A percentile compares a stretch with the other conserved stretches of the same genome.
These are phyloP conservation scores for Hibiscus tridactylites DNA, from an alignment of 345 rosid genomes.

Conservation along the genomic window DNA sequence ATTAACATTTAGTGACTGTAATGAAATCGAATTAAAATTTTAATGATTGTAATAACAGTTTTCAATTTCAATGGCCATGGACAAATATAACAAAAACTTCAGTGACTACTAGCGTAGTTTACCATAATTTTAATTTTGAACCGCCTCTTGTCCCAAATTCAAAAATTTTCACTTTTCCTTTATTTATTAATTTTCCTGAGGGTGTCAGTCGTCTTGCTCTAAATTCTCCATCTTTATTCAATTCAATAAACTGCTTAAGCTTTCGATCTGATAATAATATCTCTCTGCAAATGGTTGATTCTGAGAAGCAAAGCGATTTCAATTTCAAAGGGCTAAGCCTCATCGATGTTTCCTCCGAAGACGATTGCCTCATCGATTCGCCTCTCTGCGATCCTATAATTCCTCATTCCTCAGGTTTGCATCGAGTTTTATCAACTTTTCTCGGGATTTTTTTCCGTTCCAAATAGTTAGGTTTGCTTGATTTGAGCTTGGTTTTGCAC, in stretches of 20 bases:
- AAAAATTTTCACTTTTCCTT: slow-evolving; percentile 13
- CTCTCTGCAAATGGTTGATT: slow-evolving; percentile 38
- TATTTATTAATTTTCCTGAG: neutral
- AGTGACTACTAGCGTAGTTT: too few species aligned
- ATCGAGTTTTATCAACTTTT: neutral
- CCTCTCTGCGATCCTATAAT: slow-evolving; percentile 25
- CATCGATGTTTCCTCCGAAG: slow-evolving; percentile 75
- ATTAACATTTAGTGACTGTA: too few species aligned
- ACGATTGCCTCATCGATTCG: slow-evolving; percentile 64
- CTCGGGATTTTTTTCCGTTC: neutral
- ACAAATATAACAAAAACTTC: too few species aligned
- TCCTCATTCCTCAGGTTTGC: slow-evolving; percentile 31
- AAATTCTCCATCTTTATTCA: neutral
- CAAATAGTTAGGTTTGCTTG: neutral
- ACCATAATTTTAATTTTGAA: slow-evolving; percentile 11
- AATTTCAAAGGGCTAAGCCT: slow-evolving; percentile 46
- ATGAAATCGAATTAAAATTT: too few species aligned
- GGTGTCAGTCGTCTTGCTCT: neutral
- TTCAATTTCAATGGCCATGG: too few species aligned
- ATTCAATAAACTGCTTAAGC: neutral
- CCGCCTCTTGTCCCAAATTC: slow-evolving; percentile 55
- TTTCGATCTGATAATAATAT: slow-evolving; percentile 7
- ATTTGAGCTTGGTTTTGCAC: neutral
- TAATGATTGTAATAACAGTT: too few species aligned
- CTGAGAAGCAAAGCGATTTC: slow-evolving; percentile 27